Conservation (phyloP, 2,329 filamentous ascomycete species). For the Colletotrichum chrysophilum region DNA sequence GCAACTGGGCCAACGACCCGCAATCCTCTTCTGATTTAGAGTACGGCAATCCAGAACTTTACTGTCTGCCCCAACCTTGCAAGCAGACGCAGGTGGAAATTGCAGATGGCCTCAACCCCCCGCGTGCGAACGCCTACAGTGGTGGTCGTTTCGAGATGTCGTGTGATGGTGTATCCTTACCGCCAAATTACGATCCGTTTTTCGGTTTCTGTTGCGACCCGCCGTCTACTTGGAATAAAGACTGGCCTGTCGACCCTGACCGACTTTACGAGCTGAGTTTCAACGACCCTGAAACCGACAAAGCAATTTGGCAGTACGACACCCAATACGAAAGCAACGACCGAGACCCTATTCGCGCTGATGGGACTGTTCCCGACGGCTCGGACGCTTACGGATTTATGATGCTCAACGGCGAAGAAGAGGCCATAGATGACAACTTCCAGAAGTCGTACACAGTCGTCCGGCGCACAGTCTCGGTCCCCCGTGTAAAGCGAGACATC, state of each 20-base stretch:
- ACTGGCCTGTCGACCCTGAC: conserved; percentile 32
- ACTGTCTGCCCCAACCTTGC: neutral
- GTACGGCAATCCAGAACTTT: neutral
- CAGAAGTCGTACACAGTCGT: conserved; percentile 25
- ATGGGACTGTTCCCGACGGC: conserved; percentile 11
- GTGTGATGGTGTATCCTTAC: neutral
- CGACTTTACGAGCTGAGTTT: conserved; percentile 24
- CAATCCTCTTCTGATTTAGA: neutral
- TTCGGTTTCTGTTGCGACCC: neutral
- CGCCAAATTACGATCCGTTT: neutral
- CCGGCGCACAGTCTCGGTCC: neutral
- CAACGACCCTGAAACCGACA: conserved; percentile 23
- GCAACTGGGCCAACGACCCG: conserved; percentile 17
- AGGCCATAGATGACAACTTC: conserved; percentile 31
- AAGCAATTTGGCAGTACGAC: conserved; percentile 27
- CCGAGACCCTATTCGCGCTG: neutral
- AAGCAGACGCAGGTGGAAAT: conserved; percentile 1
- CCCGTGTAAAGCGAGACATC: conserved; percentile 23
- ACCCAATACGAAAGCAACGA: conserved; percentile 22
- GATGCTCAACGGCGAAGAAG: conserved; percentile 32
- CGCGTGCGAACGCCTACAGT: conserved; percentile 6
- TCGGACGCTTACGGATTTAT: conserved; percentile 34
- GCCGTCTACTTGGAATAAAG: neutral
- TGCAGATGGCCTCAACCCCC: conserved; percentile 6
- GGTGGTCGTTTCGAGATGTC: neutral